Base-by-base conservation (phyloP, 1,139 yeast species). In the Suhomyces choctaworum region DNA sequence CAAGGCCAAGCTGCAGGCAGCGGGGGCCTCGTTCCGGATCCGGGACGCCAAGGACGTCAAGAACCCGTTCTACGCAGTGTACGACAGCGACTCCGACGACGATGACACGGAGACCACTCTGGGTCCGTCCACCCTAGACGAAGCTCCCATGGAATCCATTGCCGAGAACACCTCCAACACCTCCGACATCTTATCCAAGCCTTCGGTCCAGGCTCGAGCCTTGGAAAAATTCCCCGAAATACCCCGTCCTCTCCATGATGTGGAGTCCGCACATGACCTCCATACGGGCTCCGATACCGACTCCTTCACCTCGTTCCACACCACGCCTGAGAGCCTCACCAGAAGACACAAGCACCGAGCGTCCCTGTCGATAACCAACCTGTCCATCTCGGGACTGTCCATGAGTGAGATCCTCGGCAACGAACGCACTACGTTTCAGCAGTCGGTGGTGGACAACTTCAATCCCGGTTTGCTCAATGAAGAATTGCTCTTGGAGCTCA, bases 371-470 rank as follows among this genome's bases (percentile, higher is more conserved):
- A 17, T 17, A 7, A 17, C 8, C 7, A 17, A 17, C 20, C 20
- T 7, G 20, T 8, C 20, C 6, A 8, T 17, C 7, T 7, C 7
- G 6, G 20, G 8, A 17, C n/a, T n/a, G n/a, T n/a, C n/a, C n/a
- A n/a, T n/a, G n/a, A 7, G 7, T 22, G 24, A 22, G 12, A 7
- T 15, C 7, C 5, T 4, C 12, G 7, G 12, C 5, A 19, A 13
- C 4, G 24, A 13, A 4, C 19, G 31, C 15, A 56, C 70, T 3
- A 49, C 55, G 1, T 63, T 68, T 42, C 68, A 67, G 35, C 48
- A 55, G 29, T 70, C 76, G 0, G 56, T 69, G 5, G 36, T 66
- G 10, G 51, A 61, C 7, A 66, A 67, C 39, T 47, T 68, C 25
- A 52, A 62, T 27, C 58, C 70, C 0, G 53, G 51, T 22, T 39